These are phyloP conservation scores for Paramecium caudatum DNA, from an alignment of 73 alveolate species.

Conservation along the genomic window DNA sequence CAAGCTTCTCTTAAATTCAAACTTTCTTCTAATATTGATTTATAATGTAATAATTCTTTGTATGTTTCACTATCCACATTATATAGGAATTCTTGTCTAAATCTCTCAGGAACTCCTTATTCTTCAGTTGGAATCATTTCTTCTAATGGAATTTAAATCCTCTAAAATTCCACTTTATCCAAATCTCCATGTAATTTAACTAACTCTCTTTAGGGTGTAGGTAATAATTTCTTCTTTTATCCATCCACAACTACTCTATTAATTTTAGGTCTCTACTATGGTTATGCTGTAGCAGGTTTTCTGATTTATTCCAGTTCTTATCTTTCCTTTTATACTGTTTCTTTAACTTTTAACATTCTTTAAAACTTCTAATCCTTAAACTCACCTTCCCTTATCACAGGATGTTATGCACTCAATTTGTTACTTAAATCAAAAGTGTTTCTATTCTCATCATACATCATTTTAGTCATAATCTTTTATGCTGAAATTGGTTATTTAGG, in stretches of 20 bases:
- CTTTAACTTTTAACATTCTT: slow-evolving; percentile 22
- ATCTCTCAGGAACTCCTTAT: slow-evolving; percentile 54
- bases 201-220: slow-evolving; percentile 52
- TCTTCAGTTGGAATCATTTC: slow-evolving; percentile 65
- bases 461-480: not conserved
- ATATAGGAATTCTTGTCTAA: slow-evolving; percentile 45
- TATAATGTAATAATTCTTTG: slow-evolving; percentile 59
- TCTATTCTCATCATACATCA: slow-evolving; percentile 52
- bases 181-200: slow-evolving; percentile 62
- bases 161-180: slow-evolving; percentile 27
- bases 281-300: slow-evolving; percentile 19
- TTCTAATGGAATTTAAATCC: slow-evolving; percentile 41
- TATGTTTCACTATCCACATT: slow-evolving; percentile 48
- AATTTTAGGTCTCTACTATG: not conserved
- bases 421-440: slow-evolving; percentile 47
- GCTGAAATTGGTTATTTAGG: slow-evolving; percentile 55
- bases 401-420: slow-evolving; percentile 50
- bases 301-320: not conserved
- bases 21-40: slow-evolving; percentile 55
- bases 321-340: slow-evolving; percentile 18
- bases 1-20: slow-evolving; percentile 47
- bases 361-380: not conserved
- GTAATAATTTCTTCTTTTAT: not conserved
- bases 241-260: not conserved
- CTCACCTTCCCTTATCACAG: slow-evolving; percentile 4